Evolutionary conservation across 768 basidiomycete genomes (phyloP).

Genomic region (Sarcodon aspratus): DNA sequence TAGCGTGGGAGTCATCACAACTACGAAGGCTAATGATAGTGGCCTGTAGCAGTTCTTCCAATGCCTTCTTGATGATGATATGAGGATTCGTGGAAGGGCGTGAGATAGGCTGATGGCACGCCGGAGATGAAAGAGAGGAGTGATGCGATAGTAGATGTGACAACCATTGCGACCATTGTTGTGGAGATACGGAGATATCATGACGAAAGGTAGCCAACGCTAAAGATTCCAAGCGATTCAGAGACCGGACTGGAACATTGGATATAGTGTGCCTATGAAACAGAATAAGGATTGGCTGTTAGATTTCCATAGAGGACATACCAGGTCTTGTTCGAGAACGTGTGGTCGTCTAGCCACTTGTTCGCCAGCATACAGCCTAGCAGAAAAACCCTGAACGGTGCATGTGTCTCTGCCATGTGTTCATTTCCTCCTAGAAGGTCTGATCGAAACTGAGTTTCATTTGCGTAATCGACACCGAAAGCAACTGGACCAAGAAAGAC

Average conservation of each 20-base stretch:
- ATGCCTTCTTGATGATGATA: constrained; percentile 51
- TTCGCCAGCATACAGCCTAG: constrained; percentile 81
- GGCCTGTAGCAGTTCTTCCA: constrained; percentile 58
- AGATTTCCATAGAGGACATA: constrained; percentile 20
- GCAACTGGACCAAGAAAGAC: constrained; percentile 47
- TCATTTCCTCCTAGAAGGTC: constrained; percentile 51
- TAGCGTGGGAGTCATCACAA: constrained; percentile 9
- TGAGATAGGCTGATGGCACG: constrained; percentile 64
- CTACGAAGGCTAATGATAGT: constrained; percentile 13
- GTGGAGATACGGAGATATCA: constrained; percentile 54
- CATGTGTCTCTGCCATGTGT: constrained; percentile 42
- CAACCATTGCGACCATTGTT: constrained; percentile 66
- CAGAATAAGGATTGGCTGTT: background rate
- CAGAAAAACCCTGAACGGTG: constrained; percentile 64
- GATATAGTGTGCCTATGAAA: constrained; percentile 65
- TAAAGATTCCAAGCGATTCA: constrained; percentile 65
- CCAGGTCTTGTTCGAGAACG: constrained; percentile 87
- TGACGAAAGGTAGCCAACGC: constrained; percentile 61
- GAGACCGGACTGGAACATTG: constrained; percentile 52
- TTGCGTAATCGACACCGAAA: constrained; percentile 39
- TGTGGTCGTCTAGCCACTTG: constrained; percentile 85
- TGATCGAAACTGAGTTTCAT: constrained; percentile 52
- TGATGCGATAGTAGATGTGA: constrained; percentile 55
- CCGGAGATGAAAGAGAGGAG: constrained; percentile 43
- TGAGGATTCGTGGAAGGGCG: constrained; percentile 66